Conservation (phyloP, 371 early-diverging fungal species). For the Entomophthora muscae region DNA sequence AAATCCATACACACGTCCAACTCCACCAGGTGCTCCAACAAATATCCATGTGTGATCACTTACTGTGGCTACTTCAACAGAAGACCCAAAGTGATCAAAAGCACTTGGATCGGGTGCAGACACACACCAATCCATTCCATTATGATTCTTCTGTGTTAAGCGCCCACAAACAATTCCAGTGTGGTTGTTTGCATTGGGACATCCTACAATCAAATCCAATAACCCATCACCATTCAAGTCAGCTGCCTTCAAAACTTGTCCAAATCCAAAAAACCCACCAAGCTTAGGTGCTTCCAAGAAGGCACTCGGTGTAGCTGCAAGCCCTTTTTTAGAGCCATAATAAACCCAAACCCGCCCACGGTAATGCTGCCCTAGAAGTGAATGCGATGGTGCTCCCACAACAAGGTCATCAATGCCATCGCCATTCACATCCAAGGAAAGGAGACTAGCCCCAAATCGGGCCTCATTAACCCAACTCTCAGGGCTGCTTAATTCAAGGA, state of each 20-base stretch:
- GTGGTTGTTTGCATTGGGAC: background rate
- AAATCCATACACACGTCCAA: background rate
- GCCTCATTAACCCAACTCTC: conserved; percentile 13
- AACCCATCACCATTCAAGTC: background rate
- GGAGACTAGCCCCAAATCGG: conserved; percentile 58
- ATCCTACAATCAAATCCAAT: background rate
- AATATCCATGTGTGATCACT: background rate
- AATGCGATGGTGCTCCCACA: conserved; percentile 45
- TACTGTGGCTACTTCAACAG: background rate
- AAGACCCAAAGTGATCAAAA: background rate
- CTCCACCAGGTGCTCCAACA: background rate
- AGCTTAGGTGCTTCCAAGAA: background rate
- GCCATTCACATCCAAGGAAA: conserved; percentile 55
- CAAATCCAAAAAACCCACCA: background rate
- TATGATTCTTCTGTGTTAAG: background rate
- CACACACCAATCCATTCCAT: background rate
- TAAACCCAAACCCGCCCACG: conserved; percentile 45
- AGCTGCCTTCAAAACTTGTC: background rate
- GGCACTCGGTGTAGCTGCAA: conserved; percentile 8
- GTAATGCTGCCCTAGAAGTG: conserved; percentile 14
- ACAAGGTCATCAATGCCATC: conserved; percentile 80
- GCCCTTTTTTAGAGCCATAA: conserved; percentile 35
- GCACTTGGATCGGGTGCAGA: background rate
- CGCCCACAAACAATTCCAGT: background rate
- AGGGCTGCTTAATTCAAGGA: background rate